phyloP scores from a whole-genome alignment of 2,329 filamentous ascomycete species.

The Grosmannia clavigera region DNA sequence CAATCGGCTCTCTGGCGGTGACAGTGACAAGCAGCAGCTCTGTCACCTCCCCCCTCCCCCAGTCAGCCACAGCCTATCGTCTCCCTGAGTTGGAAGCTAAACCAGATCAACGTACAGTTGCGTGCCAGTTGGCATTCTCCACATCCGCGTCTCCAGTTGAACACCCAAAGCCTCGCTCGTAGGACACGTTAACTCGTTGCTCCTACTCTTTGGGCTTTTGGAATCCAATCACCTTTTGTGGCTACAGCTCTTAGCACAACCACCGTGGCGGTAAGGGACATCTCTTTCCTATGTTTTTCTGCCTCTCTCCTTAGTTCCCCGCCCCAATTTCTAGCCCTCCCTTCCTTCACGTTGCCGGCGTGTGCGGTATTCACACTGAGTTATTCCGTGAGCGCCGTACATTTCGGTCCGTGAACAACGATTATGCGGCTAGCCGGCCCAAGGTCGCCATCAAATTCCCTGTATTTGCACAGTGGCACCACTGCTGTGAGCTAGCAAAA shows the following conservation, averaged over 20 bases:
- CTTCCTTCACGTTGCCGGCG: background rate
- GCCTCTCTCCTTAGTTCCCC: background rate
- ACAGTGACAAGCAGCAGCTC: background rate
- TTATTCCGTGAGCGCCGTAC: background rate
- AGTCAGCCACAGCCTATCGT: background rate
- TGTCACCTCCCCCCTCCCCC: no score
- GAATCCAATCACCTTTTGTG: conserved; percentile 32
- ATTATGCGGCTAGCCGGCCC: background rate
- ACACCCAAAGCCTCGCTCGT: conserved; percentile 30
- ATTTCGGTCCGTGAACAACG: background rate
- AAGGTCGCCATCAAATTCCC: background rate
- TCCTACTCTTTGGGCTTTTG: conserved; percentile 35
- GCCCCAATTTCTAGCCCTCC: background rate
- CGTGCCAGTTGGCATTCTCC: conserved; percentile 27
- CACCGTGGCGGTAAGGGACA: conserved; percentile 39
- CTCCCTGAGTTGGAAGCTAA: background rate
- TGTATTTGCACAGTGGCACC: background rate
- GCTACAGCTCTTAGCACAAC: conserved; percentile 2
- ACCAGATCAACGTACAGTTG: conserved; percentile 20
- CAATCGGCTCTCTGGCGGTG: background rate
- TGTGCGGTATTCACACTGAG: background rate
- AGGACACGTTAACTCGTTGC: conserved; percentile 56
- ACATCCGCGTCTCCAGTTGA: conserved; percentile 21
- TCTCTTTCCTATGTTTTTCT: background rate
- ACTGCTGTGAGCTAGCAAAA: background rate